phyloP scores from a whole-genome alignment of 2,329 filamentous ascomycete species.

The Exserohilum rostratum region DNA sequence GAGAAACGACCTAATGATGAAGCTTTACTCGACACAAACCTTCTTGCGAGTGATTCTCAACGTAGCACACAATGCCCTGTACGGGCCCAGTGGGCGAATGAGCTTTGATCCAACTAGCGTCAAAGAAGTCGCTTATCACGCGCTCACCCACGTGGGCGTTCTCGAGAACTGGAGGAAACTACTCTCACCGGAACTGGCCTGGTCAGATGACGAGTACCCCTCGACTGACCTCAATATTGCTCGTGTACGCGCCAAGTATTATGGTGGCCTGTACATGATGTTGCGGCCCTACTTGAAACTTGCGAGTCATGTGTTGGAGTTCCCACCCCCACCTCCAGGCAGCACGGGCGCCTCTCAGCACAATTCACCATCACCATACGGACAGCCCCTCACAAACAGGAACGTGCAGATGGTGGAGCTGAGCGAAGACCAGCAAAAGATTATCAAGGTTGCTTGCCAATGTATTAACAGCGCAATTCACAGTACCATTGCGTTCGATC shows the following conservation, averaged over 20 bases:
- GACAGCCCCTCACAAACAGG: constrained; percentile 22
- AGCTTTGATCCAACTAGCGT: constrained; percentile 44
- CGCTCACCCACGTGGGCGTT: constrained; percentile 48
- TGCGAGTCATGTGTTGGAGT: constrained; percentile 59
- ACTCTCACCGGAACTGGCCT: constrained; percentile 61
- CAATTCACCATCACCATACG: constrained; percentile 60
- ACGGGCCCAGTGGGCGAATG: constrained; percentile 48
- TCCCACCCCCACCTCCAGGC: constrained; percentile 37
- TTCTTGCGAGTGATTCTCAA: constrained; percentile 64
- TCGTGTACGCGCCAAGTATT: constrained; percentile 89
- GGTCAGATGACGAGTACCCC: constrained; percentile 72
- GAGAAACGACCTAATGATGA: constrained; percentile 54
- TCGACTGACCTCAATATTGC: constrained; percentile 79
- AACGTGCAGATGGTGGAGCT: constrained; percentile 39
- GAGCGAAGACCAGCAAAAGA: constrained; percentile 29
- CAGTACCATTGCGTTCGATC: constrained; percentile 84
- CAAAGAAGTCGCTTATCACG: constrained; percentile 37
- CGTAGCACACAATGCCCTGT: constrained; percentile 61
- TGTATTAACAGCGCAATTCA: constrained; percentile 69
- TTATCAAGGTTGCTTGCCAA: constrained; percentile 36
- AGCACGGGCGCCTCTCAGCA: constrained; percentile 29
- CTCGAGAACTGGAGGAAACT: constrained; percentile 61
- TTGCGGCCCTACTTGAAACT: constrained; percentile 77
- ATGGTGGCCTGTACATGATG: constrained; percentile 88
- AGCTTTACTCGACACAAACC: constrained; percentile 67